phyloP scores from a whole-genome alignment of 495 filamentous ascomycete genomes.

The Cercophora samala region DNA sequence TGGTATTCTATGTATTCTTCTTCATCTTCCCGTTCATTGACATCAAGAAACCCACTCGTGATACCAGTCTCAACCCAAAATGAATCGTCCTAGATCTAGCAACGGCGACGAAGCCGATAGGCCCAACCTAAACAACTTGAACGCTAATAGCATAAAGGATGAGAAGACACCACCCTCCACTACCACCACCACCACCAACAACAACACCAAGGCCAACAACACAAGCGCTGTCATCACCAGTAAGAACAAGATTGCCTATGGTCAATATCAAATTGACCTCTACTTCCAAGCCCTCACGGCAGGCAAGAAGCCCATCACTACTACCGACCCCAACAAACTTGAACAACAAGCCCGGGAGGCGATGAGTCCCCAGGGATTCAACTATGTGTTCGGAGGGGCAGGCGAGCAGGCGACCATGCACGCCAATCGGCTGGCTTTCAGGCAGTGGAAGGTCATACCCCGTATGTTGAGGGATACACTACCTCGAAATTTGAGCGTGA shows the following conservation, averaged over 20 bases:
- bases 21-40: not conserved
- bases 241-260: constrained; percentile 36
- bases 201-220: constrained; percentile 24
- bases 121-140: not conserved
- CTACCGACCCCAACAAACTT: constrained; percentile 58
- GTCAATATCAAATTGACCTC: constrained; percentile 47
- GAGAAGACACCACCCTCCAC: not conserved
- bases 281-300: constrained; percentile 50
- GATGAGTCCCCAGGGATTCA: constrained; percentile 49
- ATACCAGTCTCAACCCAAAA: not conserved
- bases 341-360: constrained; percentile 53
- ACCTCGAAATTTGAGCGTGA: constrained; percentile 50
- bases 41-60: not conserved
- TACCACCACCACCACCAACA: constrained; percentile 9
- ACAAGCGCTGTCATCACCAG: constrained; percentile 41
- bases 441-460: constrained; percentile 59
- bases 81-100: not conserved
- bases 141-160: not conserved
- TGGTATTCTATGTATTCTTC: not conserved
- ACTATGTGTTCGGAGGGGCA: constrained; percentile 63
- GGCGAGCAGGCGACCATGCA: constrained; percentile 64
- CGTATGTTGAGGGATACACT: constrained; percentile 41
- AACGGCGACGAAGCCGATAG: not conserved
- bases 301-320: constrained; percentile 50
- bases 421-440: constrained; percentile 61